phyloP scores from a whole-genome alignment of 495 filamentous ascomycete genomes.

The Daldinia loculata region DNA sequence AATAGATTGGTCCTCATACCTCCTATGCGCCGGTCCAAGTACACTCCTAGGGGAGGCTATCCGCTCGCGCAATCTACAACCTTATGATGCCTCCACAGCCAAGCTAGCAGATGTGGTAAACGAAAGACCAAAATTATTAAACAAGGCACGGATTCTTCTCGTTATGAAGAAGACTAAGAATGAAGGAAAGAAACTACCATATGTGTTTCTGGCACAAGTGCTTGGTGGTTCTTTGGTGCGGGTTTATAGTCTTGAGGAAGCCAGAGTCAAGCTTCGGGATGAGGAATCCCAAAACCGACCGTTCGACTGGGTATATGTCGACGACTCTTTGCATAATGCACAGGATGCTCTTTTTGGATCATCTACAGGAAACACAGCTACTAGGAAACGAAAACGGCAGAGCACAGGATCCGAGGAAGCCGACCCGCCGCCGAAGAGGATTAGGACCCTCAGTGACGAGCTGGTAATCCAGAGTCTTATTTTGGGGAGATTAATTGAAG shows the following conservation, averaged over 20 bases:
- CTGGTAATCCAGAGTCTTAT: conserved; percentile 94
- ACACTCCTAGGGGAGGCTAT: conserved; percentile 78
- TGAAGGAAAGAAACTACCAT: conserved; percentile 65
- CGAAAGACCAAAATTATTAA: conserved; percentile 67
- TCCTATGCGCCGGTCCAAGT: conserved; percentile 86
- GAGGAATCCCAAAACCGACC: conserved; percentile 55
- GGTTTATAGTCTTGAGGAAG: conserved; percentile 71
- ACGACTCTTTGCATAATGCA: conserved; percentile 54
- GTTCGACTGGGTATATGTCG: conserved; percentile 86
- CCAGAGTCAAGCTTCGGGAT: conserved; percentile 63
- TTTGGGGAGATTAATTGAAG: conserved; percentile 77
- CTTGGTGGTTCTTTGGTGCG: conserved; percentile 76
- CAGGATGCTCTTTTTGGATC: conserved; percentile 37
- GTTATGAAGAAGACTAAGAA: conserved; percentile 74
- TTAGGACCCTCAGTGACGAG: conserved; percentile 79
- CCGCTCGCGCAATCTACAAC: conserved; percentile 72
- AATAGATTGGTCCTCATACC: conserved; percentile 80
- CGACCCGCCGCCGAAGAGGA: conserved; percentile 54
- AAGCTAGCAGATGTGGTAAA: conserved; percentile 65
- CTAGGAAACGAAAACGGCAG: conserved; percentile 58
- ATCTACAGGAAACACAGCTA: conserved; percentile 29
- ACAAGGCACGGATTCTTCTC: conserved; percentile 74
- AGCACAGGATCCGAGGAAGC: conserved; percentile 45
- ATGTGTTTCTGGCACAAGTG: conserved; percentile 77
- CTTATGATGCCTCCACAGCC: conserved; percentile 65